A percentile compares a stretch with the other conserved stretches of the same genome.
Evolutionary conservation across 306 rosid genomes (phyloP).

Genomic region (Phaseolus lunatus): DNA sequence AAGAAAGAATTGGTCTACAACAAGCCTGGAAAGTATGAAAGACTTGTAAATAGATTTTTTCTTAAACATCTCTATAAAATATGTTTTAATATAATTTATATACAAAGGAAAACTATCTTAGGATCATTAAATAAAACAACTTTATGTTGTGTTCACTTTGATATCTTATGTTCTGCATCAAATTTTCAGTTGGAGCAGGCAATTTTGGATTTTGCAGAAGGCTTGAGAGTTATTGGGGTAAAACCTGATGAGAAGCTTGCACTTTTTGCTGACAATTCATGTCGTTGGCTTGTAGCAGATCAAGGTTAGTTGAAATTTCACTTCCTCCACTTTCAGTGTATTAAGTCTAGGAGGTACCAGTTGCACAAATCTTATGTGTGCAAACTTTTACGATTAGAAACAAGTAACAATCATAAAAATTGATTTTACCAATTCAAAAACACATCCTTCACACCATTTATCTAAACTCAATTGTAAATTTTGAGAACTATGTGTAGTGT

Average conservation of each 20-base stretch:
- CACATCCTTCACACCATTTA: not conserved
- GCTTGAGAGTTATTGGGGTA: slow-evolving; percentile 82
- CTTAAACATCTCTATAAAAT: no score
- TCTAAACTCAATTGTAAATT: not conserved
- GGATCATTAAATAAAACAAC: no score
- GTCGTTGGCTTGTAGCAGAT: slow-evolving; percentile 93
- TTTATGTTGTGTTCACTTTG: no score
- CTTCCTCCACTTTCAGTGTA: not conserved
- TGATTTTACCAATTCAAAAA: not conserved
- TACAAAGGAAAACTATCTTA: no score
- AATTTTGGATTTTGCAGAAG: slow-evolving; percentile 85
- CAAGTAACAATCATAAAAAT: not conserved
- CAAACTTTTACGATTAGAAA: not conserved
- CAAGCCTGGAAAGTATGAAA: no score
- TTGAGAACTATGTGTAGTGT: not conserved
- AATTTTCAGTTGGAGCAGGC: slow-evolving; percentile 81
- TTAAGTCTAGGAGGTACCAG: slow-evolving; percentile 15
- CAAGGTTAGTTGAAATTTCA: slow-evolving; percentile 63
- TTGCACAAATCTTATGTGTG: slow-evolving; percentile 30
- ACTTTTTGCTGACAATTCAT: slow-evolving; percentile 90
- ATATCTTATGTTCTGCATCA: slow-evolving; percentile 27
- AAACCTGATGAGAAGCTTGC: slow-evolving; percentile 85
- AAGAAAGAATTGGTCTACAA: no score
- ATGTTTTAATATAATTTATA: no score
- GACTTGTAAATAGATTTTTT: no score